phyloP scores from a whole-genome alignment of 805 yeast species.

The Candida hungchunana region DNA sequence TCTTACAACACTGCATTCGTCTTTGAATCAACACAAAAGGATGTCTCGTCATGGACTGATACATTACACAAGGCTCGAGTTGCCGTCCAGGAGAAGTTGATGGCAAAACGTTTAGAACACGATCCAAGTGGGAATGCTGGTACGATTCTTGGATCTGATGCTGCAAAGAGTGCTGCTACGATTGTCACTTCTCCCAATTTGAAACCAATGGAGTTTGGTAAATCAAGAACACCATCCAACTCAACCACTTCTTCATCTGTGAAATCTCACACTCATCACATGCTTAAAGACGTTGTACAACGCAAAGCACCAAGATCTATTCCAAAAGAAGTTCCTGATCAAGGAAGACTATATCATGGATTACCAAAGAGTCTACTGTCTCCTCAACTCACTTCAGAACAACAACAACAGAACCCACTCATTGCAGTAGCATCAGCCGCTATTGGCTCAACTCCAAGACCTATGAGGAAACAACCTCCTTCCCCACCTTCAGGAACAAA shows the following conservation, averaged over 20 bases:
- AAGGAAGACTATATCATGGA: constrained; percentile 31
- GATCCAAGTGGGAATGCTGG: constrained; percentile 32
- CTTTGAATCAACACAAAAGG: constrained; percentile 51
- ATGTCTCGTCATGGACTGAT: constrained; percentile 54
- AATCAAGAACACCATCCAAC: constrained; percentile 1
- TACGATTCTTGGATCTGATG: constrained; percentile 29
- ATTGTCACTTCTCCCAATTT: constrained; percentile 21
- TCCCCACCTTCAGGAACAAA: constrained; percentile 2
- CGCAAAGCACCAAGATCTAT: constrained; percentile 18
- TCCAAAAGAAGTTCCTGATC: constrained; percentile 27
- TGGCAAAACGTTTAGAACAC: constrained; percentile 22
- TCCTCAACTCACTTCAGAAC: constrained; percentile 1
- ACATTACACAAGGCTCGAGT: constrained; percentile 45
- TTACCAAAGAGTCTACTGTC: constrained; percentile 23
- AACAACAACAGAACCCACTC: constrained; percentile 11
- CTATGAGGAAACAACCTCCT: not conserved
- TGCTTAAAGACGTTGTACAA: constrained; percentile 33
- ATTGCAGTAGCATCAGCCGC: constrained; percentile 28
- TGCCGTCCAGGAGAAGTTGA: constrained; percentile 43
- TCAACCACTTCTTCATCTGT: constrained; percentile 1
- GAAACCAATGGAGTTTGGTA: constrained; percentile 5
- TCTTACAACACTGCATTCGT: constrained; percentile 52
- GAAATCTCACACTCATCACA: constrained; percentile 12
- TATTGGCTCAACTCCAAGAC: constrained; percentile 7
- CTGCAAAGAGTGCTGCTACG: constrained; percentile 36